These are phyloP conservation scores for Fusarium gaditjirri DNA, from an alignment of 2,329 filamentous ascomycete species.

Conservation along the genomic window DNA sequence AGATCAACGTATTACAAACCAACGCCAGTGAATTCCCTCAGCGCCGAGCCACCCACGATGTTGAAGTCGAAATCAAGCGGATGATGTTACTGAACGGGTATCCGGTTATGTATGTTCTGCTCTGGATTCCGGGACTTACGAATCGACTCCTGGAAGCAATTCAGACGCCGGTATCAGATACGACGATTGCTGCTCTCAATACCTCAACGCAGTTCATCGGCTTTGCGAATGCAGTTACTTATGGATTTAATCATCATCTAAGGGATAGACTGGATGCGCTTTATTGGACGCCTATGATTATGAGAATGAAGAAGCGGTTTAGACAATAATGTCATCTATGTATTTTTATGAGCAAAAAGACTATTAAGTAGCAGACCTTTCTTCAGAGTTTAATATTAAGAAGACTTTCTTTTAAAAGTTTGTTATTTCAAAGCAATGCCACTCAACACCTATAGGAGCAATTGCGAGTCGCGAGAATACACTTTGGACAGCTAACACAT, in stretches of 20 bases:
- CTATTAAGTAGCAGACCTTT: not conserved
- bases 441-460: not conserved
- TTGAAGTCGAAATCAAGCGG: slow-evolving; percentile 38
- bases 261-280: slow-evolving; percentile 30
- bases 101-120: slow-evolving; percentile 39
- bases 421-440: not conserved
- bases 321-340: slow-evolving; percentile 1
- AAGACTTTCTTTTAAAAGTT: not conserved
- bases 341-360: not conserved
- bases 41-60: slow-evolving; percentile 20
- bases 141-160: slow-evolving; percentile 39
- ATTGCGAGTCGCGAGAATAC: not conserved
- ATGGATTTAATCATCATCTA: slow-evolving; percentile 41
- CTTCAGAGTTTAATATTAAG: not conserved
- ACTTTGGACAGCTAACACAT: not conserved
- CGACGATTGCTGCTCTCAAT: slow-evolving; percentile 27
- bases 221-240: slow-evolving; percentile 37
- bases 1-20: slow-evolving; percentile 22
- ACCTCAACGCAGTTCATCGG: slow-evolving; percentile 38
- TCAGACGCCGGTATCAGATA: slow-evolving; percentile 17
- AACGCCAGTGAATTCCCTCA: slow-evolving; percentile 41
- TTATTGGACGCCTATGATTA: slow-evolving; percentile 27
- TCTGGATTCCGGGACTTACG: slow-evolving; percentile 39
- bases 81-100: slow-evolving; percentile 43
- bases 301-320: slow-evolving; percentile 24